A percentile compares a stretch with the other conserved stretches of the same genome.
Evolutionary conservation across 345 rosid species (phyloP).

Genomic region (Diplotaxis tenuifolia): DNA sequence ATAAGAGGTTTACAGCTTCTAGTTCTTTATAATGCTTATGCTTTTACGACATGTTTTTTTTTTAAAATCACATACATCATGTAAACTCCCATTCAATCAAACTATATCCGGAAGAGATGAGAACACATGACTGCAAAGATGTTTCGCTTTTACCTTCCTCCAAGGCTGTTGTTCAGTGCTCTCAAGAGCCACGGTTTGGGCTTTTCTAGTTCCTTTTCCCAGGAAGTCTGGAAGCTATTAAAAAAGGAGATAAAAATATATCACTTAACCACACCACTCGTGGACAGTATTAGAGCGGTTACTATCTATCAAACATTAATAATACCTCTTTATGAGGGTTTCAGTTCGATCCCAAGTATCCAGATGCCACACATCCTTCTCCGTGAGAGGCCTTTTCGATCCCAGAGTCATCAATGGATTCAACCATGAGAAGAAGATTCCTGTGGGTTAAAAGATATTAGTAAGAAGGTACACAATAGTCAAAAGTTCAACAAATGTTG

Average conservation of each 20-base stretch:
- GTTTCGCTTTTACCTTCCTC: conserved; percentile 65
- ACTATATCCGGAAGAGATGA: conserved; percentile 2
- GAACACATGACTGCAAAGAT: conserved; percentile 11
- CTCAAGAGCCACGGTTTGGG: conserved; percentile 93
- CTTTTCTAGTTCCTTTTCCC: conserved; percentile 75
- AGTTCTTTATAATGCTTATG: not conserved
- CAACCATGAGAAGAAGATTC: conserved; percentile 73
- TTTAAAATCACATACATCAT: not conserved
- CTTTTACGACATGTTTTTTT: not conserved
- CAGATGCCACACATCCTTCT: conserved; percentile 91
- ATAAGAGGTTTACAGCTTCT: conserved; percentile 14
- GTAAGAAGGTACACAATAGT: conserved; percentile 1
- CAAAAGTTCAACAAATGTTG: conserved; percentile 1
- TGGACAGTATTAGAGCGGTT: conserved; percentile 20
- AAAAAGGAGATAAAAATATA: conserved; percentile 24
- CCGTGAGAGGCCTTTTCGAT: conserved; percentile 81
- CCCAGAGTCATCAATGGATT: conserved; percentile 86
- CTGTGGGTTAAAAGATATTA: conserved; percentile 37
- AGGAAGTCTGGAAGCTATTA: conserved; percentile 78
- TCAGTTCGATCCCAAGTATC: conserved; percentile 93
- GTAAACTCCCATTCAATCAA: conserved; percentile 3
- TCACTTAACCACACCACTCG: conserved; percentile 24
- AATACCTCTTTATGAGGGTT: conserved; percentile 64
- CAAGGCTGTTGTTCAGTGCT: conserved; percentile 77
- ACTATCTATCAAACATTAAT: conserved; percentile 20